Evolutionary conservation across 495 filamentous ascomycete genomes (phyloP).

Genomic region (Penicillium silybi): DNA sequence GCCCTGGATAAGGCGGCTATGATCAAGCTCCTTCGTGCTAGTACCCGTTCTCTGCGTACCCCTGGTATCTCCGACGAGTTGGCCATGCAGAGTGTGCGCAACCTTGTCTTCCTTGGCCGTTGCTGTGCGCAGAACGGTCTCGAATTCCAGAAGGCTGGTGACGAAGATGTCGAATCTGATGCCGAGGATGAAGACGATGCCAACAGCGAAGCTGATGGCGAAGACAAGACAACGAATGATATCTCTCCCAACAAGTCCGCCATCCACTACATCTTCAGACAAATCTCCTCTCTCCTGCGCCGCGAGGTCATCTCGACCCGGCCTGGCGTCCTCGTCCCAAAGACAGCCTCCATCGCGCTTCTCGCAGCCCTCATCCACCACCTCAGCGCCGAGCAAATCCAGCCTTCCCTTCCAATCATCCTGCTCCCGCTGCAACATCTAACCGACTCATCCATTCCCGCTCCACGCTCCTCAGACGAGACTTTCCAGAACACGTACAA

Average conservation of each 20-base stretch:
- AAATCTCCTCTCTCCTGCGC: conserved; percentile 72
- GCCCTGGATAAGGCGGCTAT: conserved; percentile 61
- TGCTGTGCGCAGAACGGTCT: conserved; percentile 63
- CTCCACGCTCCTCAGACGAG: conserved; percentile 61
- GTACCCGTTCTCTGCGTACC: conserved; percentile 62
- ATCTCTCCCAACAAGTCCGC: conserved; percentile 36
- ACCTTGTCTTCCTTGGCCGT: conserved; percentile 70
- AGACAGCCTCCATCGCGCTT: conserved; percentile 72
- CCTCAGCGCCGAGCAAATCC: conserved; percentile 53
- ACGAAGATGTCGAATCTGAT: conserved; percentile 37
- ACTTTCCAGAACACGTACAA: conserved; percentile 64
- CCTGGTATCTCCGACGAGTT: conserved; percentile 63
- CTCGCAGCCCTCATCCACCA: conserved; percentile 58
- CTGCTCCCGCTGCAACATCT: conserved; percentile 80
- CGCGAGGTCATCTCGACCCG: conserved; percentile 65
- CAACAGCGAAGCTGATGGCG: conserved; percentile 22
- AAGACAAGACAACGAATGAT: conserved; percentile 26
- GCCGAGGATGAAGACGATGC: conserved; percentile 33
- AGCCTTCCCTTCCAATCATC: conserved; percentile 55
- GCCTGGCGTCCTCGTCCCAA: conserved; percentile 58
- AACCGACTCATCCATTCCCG: conserved; percentile 70
- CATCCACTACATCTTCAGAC: conserved; percentile 69
- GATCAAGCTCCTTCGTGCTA: conserved; percentile 58
- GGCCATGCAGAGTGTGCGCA: conserved; percentile 67
- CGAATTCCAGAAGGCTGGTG: conserved; percentile 40